Evolutionary conservation across 2,329 filamentous ascomycete species (phyloP).

Genomic region (Aureobasidium sp.): DNA sequence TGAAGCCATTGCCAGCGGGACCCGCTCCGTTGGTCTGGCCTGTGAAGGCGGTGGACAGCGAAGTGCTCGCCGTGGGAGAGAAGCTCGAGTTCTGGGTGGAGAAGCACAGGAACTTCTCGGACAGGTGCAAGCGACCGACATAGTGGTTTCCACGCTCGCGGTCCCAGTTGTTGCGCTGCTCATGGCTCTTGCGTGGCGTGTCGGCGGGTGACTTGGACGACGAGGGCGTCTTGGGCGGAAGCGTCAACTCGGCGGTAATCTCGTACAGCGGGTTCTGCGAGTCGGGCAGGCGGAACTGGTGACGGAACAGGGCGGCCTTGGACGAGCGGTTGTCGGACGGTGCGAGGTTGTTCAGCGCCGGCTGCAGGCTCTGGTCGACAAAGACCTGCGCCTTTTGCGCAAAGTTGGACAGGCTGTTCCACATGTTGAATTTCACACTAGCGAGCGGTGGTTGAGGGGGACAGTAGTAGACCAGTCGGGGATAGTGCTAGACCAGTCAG

Average conservation of each 20-base stretch:
- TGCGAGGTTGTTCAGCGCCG: constrained; percentile 52
- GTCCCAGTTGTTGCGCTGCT: constrained; percentile 57
- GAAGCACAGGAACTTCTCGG: constrained; percentile 92
- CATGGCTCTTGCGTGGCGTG: constrained; percentile 28
- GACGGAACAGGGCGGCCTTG: constrained; percentile 86
- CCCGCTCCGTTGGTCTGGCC: constrained; percentile 89
- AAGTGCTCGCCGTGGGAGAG: constrained; percentile 65
- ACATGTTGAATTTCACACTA: constrained; percentile 30
- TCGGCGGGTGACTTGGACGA: constrained; percentile 19
- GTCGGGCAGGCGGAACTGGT: constrained; percentile 89
- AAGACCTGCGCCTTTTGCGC: constrained; percentile 93
- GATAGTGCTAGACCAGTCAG: not conserved
- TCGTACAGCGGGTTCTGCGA: constrained; percentile 91
- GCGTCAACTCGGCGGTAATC: constrained; percentile 90
- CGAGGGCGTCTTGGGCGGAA: constrained; percentile 48
- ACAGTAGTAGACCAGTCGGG: no score
- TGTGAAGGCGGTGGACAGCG: constrained; percentile 74
- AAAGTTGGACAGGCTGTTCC: constrained; percentile 63
- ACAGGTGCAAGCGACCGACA: constrained; percentile 83
- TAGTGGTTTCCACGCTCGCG: constrained; percentile 60
- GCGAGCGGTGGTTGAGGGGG: not conserved
- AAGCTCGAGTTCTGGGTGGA: constrained; percentile 90
- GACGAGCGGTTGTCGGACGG: constrained; percentile 68
- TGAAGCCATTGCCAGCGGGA: constrained; percentile 91
- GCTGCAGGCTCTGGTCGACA: constrained; percentile 71